Evolutionary conservation across 257 asterid species (phyloP).

Genomic region (Gentiana dahurica): DNA sequence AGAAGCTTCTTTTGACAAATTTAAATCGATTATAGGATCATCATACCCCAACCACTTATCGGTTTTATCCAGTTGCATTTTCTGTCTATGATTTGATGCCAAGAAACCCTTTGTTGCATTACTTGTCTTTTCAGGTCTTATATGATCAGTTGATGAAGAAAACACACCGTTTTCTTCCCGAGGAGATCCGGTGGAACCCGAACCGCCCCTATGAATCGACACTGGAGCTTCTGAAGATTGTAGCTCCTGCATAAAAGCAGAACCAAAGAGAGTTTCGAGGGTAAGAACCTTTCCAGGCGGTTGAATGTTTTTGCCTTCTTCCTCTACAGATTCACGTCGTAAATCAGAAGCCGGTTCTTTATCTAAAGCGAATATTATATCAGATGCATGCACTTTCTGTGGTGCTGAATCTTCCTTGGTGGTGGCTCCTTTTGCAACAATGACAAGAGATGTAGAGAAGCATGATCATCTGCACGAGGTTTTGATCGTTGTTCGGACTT

Average conservation of each 20-base stretch:
- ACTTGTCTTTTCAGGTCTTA: slow-evolving; percentile 19
- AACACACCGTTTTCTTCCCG: slow-evolving; percentile 29
- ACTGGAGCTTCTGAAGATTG: slow-evolving; percentile 80
- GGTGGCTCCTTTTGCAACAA: slow-evolving; percentile 50
- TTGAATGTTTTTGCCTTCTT: slow-evolving; percentile 24
- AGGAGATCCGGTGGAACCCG: slow-evolving; percentile 25
- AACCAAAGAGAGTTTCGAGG: slow-evolving; percentile 79
- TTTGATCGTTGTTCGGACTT: slow-evolving; percentile 19
- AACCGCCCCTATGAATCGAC: slow-evolving; percentile 55
- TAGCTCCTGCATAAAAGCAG: slow-evolving; percentile 83
- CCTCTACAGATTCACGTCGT: slow-evolving; percentile 29
- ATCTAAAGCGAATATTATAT: slow-evolving; percentile 16
- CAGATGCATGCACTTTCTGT: slow-evolving; percentile 10
- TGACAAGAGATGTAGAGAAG: slow-evolving; percentile 74
- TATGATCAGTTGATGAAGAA: slow-evolving; percentile 23
- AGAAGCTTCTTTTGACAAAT: slow-evolving; percentile 27
- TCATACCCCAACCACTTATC: slow-evolving; percentile 49
- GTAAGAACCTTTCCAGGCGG: slow-evolving; percentile 36
- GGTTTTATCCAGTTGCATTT: slow-evolving; percentile 23
- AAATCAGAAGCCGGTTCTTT: slow-evolving; percentile 21
- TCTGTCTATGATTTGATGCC: slow-evolving; percentile 33
- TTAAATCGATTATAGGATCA: slow-evolving; percentile 25
- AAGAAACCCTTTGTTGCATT: slow-evolving; percentile 18
- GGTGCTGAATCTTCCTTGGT: slow-evolving; percentile 15
- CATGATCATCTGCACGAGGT: slow-evolving; percentile 35